A percentile compares a stretch with the other conserved stretches of the same genome.
These are phyloP conservation scores for Senna siamea DNA, from an alignment of 306 rosid genomes.

Conservation along the genomic window DNA sequence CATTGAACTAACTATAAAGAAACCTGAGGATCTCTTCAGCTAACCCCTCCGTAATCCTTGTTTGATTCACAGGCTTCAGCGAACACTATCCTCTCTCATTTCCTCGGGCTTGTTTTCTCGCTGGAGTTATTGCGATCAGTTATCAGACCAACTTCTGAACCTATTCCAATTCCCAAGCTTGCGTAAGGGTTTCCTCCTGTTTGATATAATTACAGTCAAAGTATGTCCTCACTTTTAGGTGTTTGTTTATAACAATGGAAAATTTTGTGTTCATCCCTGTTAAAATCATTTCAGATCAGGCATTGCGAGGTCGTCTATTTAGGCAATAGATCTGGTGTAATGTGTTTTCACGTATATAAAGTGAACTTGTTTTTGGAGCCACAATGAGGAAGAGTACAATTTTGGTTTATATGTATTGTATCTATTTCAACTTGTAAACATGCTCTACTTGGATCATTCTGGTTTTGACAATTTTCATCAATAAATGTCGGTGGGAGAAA, in stretches of 20 bases:
- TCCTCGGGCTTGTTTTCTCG: constrained; percentile 86
- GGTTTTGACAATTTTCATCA: not conserved
- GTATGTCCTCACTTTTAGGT: constrained; percentile 25
- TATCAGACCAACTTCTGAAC: constrained; percentile 69
- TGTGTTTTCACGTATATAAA: constrained; percentile 31
- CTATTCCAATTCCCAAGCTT: constrained; percentile 59
- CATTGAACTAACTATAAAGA: constrained; percentile 2
- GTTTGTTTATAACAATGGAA: constrained; percentile 20
- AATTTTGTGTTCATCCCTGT: constrained; percentile 23
- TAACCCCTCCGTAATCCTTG: not conserved
- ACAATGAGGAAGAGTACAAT: not conserved
- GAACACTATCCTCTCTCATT: constrained; percentile 93
- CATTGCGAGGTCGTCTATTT: constrained; percentile 17
- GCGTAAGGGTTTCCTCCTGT: constrained; percentile 48
- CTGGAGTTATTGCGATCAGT: constrained; percentile 89
- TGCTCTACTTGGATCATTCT: not conserved
- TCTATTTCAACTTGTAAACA: not conserved
- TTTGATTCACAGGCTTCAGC: constrained; percentile 80
- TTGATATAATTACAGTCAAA: constrained; percentile 9
- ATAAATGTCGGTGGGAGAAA: not conserved
- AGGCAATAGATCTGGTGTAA: constrained; percentile 21
- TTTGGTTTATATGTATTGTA: not conserved
- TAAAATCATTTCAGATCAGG: not conserved
- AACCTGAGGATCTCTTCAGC: not conserved
- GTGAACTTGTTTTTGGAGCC: not conserved